phyloP scores from a whole-genome alignment of 345 rosid genomes.

The Carallia brachiata region DNA sequence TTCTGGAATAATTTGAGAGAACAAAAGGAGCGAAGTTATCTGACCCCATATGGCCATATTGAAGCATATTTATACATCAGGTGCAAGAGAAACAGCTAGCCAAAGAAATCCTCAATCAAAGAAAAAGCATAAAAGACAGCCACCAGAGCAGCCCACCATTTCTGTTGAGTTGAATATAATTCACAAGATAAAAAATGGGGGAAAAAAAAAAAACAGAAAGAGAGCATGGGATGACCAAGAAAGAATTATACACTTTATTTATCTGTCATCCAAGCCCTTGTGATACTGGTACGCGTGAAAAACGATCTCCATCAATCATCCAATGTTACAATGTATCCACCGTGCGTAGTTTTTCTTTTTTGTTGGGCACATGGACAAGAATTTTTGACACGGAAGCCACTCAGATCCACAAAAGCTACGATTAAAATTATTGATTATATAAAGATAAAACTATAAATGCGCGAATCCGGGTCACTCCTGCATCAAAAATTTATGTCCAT shows the following conservation, averaged over 20 bases:
- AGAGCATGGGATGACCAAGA: slow-evolving; percentile 1
- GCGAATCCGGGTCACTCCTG: no score
- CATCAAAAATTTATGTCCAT: no score
- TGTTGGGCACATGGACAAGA: no score
- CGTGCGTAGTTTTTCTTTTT: background rate
- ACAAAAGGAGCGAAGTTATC: slow-evolving; percentile 14
- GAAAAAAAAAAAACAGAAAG: slow-evolving; percentile 11
- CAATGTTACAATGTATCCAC: background rate
- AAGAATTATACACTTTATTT: slow-evolving; percentile 25
- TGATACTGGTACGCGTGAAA: slow-evolving; percentile 26
- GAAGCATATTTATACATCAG: background rate
- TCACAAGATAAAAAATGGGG: background rate
- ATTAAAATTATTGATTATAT: no score
- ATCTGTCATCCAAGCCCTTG: slow-evolving; percentile 36
- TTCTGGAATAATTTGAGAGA: background rate
- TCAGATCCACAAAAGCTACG: no score
- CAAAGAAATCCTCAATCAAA: slow-evolving; percentile 15
- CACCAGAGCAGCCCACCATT: slow-evolving; percentile 2
- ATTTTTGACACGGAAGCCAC: no score
- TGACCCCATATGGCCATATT: slow-evolving; percentile 11
- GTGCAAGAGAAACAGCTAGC: background rate
- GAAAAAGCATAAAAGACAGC: slow-evolving; percentile 10
- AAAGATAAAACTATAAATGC: no score
- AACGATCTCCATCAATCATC: slow-evolving; percentile 17
- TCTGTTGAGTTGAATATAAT: background rate